Evolutionary conservation across 352 stramenopile species (phyloP).

Genomic region (Phytophthora pini): DNA sequence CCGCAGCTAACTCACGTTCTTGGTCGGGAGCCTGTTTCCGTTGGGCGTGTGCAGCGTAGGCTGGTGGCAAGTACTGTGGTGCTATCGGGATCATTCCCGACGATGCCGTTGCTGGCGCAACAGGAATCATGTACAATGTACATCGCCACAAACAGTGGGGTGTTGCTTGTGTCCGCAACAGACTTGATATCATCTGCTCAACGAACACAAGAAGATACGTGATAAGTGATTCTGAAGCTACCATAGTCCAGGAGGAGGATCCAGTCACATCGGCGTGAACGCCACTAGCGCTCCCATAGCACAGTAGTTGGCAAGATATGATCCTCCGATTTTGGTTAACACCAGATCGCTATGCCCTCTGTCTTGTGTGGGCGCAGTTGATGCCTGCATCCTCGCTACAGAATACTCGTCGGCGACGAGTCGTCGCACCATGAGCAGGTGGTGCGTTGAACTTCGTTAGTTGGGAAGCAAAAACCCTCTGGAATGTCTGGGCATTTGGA

Average conservation of each 20-base stretch:
- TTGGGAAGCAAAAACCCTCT: too few relatives aligned
- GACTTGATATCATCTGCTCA: slow-evolving; percentile 46
- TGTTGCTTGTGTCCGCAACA: slow-evolving; percentile 44
- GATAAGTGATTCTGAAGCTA: not conserved
- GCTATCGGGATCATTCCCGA: slow-evolving; percentile 23
- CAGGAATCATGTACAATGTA: slow-evolving; percentile 38
- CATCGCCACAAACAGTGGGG: slow-evolving; percentile 36
- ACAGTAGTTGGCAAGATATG: slow-evolving; percentile 62
- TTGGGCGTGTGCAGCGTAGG: slow-evolving; percentile 31
- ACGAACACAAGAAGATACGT: not conserved
- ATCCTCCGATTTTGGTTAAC: slow-evolving; percentile 39
- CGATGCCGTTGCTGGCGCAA: slow-evolving; percentile 14
- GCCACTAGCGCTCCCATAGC: slow-evolving; percentile 52
- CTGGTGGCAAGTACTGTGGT: slow-evolving; percentile 37
- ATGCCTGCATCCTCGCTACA: too few relatives aligned
- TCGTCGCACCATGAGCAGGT: too few relatives aligned
- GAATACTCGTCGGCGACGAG: too few relatives aligned
- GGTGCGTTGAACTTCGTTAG: too few relatives aligned
- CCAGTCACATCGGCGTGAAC: slow-evolving; percentile 57
- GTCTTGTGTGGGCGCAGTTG: too few relatives aligned
- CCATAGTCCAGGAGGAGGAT: not conserved
- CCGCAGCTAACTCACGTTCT: slow-evolving; percentile 34
- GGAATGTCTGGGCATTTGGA: too few relatives aligned
- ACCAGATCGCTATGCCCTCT: too few relatives aligned
- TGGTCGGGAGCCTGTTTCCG: slow-evolving; percentile 33